Percentiles rank a stretch among this genome's conserved stretches.
These are phyloP conservation scores for Colletotrichum chrysophilum DNA, from an alignment of 2,329 filamentous ascomycete species.

Conservation along the genomic window DNA sequence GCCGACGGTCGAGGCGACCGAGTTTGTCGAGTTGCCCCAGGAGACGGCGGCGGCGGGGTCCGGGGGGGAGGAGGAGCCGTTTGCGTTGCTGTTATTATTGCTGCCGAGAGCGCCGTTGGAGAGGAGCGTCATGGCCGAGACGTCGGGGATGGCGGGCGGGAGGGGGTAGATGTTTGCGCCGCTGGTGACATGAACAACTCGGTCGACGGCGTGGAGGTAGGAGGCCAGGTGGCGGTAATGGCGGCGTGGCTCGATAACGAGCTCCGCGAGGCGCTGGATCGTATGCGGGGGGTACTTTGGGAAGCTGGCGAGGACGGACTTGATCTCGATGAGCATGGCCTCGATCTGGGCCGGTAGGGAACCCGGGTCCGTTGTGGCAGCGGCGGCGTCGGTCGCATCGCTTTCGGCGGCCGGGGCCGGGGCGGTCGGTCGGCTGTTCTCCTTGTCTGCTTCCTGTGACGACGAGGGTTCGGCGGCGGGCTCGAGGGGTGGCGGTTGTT, in stretches of 20 bases:
- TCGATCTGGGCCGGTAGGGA: conserved; percentile 68
- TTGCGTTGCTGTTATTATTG: conserved; percentile 23
- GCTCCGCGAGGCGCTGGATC: conserved; percentile 88
- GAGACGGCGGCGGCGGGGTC: conserved; percentile 44
- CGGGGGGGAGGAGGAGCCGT: conserved; percentile 4
- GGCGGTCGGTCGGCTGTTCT: conserved; percentile 59
- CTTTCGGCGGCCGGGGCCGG: conserved; percentile 37
- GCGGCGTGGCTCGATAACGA: conserved; percentile 75
- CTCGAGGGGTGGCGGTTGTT: conserved; percentile 44
- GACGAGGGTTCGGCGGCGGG: conserved; percentile 35
- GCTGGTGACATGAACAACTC: conserved; percentile 89
- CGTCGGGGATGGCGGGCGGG: conserved; percentile 67
- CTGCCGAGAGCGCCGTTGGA: conserved; percentile 65
- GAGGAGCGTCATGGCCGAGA: conserved; percentile 56
- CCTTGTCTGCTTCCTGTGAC: conserved; percentile 70
- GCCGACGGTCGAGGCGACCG: conserved; percentile 58
- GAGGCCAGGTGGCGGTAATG: conserved; percentile 84
- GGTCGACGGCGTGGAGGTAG: conserved; percentile 89
- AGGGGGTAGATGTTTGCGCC: conserved; percentile 82
- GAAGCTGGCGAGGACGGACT: conserved; percentile 71
- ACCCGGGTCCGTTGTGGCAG: conserved; percentile 45
- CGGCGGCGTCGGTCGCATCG: conserved; percentile 32
- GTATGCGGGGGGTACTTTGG: conserved; percentile 83
- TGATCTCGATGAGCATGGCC: conserved; percentile 66
- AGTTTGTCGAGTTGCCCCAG: conserved; percentile 53